These are phyloP conservation scores for Podila epicladia DNA, from an alignment of 192 early-diverging fungal species.

Conservation along the genomic window DNA sequence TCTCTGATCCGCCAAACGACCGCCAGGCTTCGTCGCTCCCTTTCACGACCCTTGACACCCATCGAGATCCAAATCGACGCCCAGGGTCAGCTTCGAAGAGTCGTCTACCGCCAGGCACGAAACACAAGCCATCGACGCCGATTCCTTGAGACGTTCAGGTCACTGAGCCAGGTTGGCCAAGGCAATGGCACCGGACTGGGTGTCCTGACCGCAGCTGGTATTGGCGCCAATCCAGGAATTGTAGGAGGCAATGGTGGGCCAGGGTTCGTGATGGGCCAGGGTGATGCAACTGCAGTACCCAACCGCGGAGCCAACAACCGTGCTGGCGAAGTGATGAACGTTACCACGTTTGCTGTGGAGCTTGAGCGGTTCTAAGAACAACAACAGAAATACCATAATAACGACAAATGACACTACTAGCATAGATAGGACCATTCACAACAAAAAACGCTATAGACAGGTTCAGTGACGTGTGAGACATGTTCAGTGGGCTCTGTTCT, in stretches of 20 bases:
- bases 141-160: constrained; percentile 32
- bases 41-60: constrained; percentile 19
- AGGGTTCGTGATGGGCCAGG: not conserved
- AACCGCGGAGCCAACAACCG: constrained; percentile 4
- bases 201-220: constrained; percentile 13
- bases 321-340: constrained; percentile 48
- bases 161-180: constrained; percentile 39
- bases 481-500: too few relatives aligned
- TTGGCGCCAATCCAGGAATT: constrained; percentile 1
- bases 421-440: too few relatives aligned
- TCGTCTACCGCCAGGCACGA: constrained; percentile 30
- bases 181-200: constrained; percentile 8
- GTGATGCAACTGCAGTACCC: not conserved
- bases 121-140: constrained; percentile 20
- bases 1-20: constrained; percentile 38
- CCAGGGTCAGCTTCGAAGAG: constrained; percentile 36
- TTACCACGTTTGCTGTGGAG: constrained; percentile 40
- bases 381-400: too few relatives aligned
- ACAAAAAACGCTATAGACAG: too few relatives aligned
- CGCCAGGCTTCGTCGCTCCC: constrained; percentile 31
- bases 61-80: constrained; percentile 45
- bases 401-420: too few relatives aligned
- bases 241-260: not conserved
- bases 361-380: constrained; percentile 24
- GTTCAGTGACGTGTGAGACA: too few relatives aligned